These are phyloP conservation scores for Aspergillus taichungensis DNA, from an alignment of 495 filamentous ascomycete genomes.

Conservation along the genomic window DNA sequence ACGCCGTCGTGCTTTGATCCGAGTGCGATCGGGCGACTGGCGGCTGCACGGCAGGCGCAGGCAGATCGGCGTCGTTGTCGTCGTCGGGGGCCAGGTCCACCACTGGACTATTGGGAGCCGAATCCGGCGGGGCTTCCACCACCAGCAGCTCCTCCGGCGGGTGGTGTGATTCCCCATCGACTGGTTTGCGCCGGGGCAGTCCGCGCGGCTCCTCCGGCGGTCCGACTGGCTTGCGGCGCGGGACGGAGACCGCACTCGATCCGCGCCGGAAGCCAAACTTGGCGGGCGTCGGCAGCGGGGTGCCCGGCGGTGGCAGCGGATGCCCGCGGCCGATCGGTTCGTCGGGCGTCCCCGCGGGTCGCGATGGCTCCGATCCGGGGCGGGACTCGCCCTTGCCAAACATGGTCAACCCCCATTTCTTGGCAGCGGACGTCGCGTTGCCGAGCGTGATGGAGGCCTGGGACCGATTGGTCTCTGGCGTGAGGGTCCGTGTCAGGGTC, in stretches of 20 bases:
- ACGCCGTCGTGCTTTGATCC: no score
- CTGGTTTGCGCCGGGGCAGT: constrained; percentile 30
- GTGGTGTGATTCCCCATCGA: constrained; percentile 10
- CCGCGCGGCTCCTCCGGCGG: constrained; percentile 21
- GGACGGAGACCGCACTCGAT: constrained; percentile 41
- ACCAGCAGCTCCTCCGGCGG: constrained; percentile 39
- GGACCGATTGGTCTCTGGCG: constrained; percentile 24
- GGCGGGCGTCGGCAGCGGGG: constrained; percentile 66
- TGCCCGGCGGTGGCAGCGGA: constrained; percentile 43
- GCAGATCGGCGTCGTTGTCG: no score
- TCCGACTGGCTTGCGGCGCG: constrained; percentile 52
- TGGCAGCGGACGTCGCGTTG: constrained; percentile 67
- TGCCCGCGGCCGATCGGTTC: constrained; percentile 65
- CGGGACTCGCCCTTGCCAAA: constrained; percentile 47
- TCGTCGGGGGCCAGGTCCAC: constrained; percentile 19
- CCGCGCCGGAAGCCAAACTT: constrained; percentile 48
- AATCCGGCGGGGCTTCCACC: constrained; percentile 44
- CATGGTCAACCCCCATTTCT: constrained; percentile 74
- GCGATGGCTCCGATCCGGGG: constrained; percentile 22
- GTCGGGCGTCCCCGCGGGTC: constrained; percentile 44
- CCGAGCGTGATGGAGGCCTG: constrained; percentile 49
- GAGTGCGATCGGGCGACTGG: no score
- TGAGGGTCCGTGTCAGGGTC: constrained; percentile 29
- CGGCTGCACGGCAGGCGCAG: no score
- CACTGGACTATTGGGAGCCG: constrained; percentile 40